Evolutionary conservation across 2,329 filamentous ascomycete genomes (phyloP).

Genomic region (Diplodia sapinea): DNA sequence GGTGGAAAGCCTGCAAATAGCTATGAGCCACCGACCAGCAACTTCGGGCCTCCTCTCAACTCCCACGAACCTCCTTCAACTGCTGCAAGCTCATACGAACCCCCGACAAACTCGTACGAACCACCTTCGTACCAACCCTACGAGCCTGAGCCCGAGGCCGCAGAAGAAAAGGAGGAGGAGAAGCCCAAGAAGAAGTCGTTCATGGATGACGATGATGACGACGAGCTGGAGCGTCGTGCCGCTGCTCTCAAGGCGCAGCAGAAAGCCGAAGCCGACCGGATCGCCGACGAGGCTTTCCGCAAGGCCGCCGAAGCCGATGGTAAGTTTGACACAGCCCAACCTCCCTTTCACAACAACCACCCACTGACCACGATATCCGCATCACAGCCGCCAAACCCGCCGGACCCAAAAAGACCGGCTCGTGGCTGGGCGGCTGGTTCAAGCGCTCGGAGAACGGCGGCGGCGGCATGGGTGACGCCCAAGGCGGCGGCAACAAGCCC

Average conservation of each 20-base stretch:
- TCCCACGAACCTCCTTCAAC: slow-evolving; percentile 38
- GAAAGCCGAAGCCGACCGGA: slow-evolving; percentile 63
- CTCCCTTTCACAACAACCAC: neutral
- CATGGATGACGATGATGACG: slow-evolving; percentile 81
- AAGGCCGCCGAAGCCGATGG: slow-evolving; percentile 77
- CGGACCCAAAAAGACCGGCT: slow-evolving; percentile 62
- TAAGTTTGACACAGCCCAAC: slow-evolving; percentile 40
- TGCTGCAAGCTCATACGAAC: slow-evolving; percentile 38
- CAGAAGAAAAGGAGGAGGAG: slow-evolving; percentile 57
- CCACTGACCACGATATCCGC: neutral
- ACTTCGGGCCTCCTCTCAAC: slow-evolving; percentile 31
- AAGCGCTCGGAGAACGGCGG: slow-evolving; percentile 68
- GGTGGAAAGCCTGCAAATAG: slow-evolving; percentile 38
- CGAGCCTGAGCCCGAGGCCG: slow-evolving; percentile 57
- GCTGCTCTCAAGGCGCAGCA: slow-evolving; percentile 65
- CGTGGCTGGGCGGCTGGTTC: slow-evolving; percentile 88
- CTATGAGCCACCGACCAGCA: slow-evolving; percentile 37
- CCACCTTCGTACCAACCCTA: slow-evolving; percentile 62
- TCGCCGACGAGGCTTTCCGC: slow-evolving; percentile 84
- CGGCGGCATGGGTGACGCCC: neutral
- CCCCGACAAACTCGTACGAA: slow-evolving; percentile 56
- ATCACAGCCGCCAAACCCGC: slow-evolving; percentile 63
- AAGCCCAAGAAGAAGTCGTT: slow-evolving; percentile 74
- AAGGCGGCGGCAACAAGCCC: slow-evolving; percentile 59
- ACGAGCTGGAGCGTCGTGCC: slow-evolving; percentile 62